Percentiles rank a stretch among this genome's conserved stretches.
These are phyloP conservation scores for Cadophora sp. DNA, from an alignment of 2,329 filamentous ascomycete species.

Conservation along the genomic window DNA sequence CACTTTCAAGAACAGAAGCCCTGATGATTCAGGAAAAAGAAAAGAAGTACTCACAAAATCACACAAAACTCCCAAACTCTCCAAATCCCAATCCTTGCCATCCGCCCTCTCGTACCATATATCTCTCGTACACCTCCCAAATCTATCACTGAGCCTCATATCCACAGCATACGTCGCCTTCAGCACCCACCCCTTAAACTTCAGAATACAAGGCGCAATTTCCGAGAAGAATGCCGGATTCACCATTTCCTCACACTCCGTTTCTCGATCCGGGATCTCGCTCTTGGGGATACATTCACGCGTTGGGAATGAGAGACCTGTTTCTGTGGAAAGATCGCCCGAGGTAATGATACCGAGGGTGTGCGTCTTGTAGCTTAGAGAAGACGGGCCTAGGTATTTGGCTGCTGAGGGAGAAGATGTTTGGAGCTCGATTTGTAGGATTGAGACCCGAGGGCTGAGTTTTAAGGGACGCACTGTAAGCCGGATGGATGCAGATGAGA, in stretches of 20 bases:
- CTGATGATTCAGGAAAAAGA: not conserved
- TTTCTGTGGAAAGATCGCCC: not conserved
- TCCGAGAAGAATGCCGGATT: not conserved
- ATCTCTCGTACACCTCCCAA: conserved; percentile 2
- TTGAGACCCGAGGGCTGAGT: not conserved
- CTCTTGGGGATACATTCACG: not conserved
- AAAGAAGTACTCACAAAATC: not conserved
- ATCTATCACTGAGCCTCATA: conserved; percentile 1
- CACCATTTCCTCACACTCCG: not conserved
- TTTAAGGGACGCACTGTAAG: not conserved
- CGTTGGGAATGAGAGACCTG: not conserved
- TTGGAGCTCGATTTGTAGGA: conserved; percentile 1
- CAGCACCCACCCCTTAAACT: not conserved
- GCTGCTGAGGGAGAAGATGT: not conserved
- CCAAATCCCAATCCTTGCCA: conserved; percentile 3
- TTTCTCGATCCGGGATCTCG: not conserved
- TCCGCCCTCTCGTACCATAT: not conserved
- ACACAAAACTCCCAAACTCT: not conserved
- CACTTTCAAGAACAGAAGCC: no score
- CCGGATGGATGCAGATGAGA: not conserved
- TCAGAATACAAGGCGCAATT: not conserved
- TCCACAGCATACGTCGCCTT: not conserved
- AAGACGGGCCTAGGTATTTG: not conserved
- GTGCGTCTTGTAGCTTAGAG: not conserved
- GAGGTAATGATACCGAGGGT: not conserved